Conservation (phyloP, 75 land plant genomes). For the Pinus tabuliformis region DNA sequence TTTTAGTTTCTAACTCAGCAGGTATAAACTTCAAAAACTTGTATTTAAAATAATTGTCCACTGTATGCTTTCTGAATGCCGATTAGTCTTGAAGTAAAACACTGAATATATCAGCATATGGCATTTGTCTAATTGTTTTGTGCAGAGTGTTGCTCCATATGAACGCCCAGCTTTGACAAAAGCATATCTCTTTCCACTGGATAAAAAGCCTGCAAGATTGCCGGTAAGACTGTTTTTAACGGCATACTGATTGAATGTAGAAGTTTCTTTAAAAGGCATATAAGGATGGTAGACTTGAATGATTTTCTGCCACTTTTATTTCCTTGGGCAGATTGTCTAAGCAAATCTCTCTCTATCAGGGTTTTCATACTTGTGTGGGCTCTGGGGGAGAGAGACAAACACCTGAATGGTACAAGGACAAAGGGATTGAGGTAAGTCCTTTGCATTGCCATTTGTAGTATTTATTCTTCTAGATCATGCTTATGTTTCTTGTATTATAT, state of each 20-base stretch:
- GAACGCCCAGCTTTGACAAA: slow-evolving; percentile 97
- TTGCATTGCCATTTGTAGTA: slow-evolving; percentile 1
- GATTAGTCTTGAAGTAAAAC: neutral
- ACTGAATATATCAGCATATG: neutral
- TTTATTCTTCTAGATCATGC: slow-evolving; percentile 2
- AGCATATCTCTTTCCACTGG: slow-evolving; percentile 77
- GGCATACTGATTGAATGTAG: neutral
- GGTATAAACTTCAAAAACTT: neutral
- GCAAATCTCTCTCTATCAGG: slow-evolving; percentile 24
- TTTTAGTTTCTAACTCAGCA: too few relatives aligned
- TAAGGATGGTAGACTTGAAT: neutral
- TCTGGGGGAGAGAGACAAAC: slow-evolving; percentile 86
- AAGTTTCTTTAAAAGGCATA: neutral
- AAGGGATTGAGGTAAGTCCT: slow-evolving; percentile 81
- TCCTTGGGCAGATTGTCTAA: slow-evolving; percentile 1
- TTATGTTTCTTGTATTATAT: neutral
- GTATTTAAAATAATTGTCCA: neutral
- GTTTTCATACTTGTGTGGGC: slow-evolving; percentile 97
- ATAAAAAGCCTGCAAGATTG: slow-evolving; percentile 82
- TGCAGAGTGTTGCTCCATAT: slow-evolving; percentile 83
- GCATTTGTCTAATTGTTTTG: neutral
- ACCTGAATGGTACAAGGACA: slow-evolving; percentile 86
- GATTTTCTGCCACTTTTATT: neutral
- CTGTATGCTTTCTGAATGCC: neutral
- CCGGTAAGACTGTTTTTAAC: slow-evolving; percentile 41